phyloP scores from a whole-genome alignment of 2,329 filamentous ascomycete species.

The Aspergillus ochraceus region DNA sequence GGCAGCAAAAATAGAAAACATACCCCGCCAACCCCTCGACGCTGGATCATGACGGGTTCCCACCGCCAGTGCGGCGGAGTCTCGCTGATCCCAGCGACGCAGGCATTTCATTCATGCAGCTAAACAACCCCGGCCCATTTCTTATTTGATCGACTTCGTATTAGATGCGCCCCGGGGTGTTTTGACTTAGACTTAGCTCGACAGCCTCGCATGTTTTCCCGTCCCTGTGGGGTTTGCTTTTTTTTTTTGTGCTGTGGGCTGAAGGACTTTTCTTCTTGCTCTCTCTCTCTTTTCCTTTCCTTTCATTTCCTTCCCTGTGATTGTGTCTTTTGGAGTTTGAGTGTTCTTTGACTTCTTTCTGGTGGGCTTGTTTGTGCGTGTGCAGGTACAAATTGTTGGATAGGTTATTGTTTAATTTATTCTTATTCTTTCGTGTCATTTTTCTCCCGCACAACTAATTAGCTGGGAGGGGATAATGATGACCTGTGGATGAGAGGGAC shows the following conservation, averaged over 20 bases:
- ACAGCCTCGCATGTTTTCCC: neutral
- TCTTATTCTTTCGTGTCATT: neutral
- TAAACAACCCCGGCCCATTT: constrained; percentile 3
- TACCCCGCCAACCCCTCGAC: neutral
- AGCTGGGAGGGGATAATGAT: neutral
- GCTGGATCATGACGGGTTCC: neutral
- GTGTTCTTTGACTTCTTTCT: no score
- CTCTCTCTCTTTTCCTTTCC: constrained; percentile 18
- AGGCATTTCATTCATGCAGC: neutral
- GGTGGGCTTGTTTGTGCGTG: neutral
- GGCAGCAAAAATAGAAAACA: constrained; percentile 1
- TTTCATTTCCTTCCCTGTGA: neutral
- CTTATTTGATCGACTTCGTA: constrained; percentile 13
- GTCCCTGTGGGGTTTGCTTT: neutral
- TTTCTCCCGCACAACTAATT: neutral
- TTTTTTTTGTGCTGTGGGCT: constrained; percentile 3
- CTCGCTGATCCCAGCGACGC: neutral
- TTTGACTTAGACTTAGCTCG: constrained; percentile 3
- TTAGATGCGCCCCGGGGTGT: neutral
- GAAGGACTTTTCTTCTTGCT: constrained; percentile 1
- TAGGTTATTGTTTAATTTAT: neutral
- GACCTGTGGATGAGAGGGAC: neutral
- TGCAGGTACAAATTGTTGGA: neutral
- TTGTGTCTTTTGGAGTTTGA: neutral
- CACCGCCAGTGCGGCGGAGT: neutral